Evolutionary conservation across 2,329 filamentous ascomycete genomes (phyloP).

Genomic region (Phaeosphaeriaceae sp.): DNA sequence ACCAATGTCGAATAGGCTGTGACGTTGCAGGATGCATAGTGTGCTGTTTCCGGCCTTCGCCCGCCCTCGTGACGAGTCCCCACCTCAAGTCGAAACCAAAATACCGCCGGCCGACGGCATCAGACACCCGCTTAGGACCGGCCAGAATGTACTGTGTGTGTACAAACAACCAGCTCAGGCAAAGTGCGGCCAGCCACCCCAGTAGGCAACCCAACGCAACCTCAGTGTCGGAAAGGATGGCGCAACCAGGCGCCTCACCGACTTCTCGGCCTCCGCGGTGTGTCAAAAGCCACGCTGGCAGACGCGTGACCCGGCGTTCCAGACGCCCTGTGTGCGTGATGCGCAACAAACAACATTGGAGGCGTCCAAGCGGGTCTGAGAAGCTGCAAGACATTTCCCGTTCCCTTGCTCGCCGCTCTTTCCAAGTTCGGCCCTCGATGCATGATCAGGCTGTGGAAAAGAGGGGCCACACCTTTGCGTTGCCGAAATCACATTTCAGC

Average conservation of each 20-base stretch:
- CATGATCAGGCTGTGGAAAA: conserved; percentile 11
- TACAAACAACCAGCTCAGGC: background rate
- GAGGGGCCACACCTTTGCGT: conserved; percentile 8
- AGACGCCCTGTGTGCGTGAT: conserved; percentile 18
- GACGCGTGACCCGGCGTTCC: conserved; percentile 19
- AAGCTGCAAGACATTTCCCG: conserved; percentile 35
- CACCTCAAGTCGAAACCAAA: conserved; percentile 6
- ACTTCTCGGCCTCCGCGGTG: conserved; percentile 10
- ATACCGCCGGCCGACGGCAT: conserved; percentile 1
- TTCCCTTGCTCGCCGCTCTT: conserved; percentile 28
- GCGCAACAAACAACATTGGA: background rate
- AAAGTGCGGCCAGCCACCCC: background rate
- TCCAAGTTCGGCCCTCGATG: conserved; percentile 23
- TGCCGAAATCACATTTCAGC: conserved; percentile 20
- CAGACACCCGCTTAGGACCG: conserved; percentile 3
- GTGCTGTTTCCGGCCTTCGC: conserved; percentile 1
- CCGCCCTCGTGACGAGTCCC: conserved; percentile 9
- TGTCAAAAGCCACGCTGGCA: conserved; percentile 6
- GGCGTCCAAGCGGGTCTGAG: background rate
- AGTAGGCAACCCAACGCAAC: background rate
- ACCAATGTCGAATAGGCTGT: conserved; percentile 3
- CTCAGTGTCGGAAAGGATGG: conserved; percentile 12
- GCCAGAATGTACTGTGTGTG: too few relatives aligned
- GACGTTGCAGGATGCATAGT: conserved; percentile 5
- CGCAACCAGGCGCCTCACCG: conserved; percentile 9